Evolutionary conservation across 2,329 filamentous ascomycete genomes (phyloP).

Genomic region (Cyphellophora attinorum): DNA sequence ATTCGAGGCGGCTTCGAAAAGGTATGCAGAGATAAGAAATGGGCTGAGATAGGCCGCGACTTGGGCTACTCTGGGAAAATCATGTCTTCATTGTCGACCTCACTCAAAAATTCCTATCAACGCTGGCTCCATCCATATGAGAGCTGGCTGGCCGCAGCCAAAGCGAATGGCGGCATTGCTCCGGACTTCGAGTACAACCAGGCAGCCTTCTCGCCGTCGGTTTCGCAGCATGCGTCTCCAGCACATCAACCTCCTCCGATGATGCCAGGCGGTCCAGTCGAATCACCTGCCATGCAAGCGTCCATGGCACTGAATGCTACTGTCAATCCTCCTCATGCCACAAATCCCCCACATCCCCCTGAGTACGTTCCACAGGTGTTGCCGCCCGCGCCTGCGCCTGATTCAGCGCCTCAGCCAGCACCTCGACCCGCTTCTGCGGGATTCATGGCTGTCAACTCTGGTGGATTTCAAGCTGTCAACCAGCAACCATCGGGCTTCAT

Average conservation of each 20-base stretch:
- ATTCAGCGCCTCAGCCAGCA: too few relatives aligned
- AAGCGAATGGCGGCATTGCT: slow-evolving; percentile 93
- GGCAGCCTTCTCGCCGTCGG: slow-evolving; percentile 65
- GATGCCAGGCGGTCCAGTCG: slow-evolving; percentile 1
- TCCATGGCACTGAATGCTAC: slow-evolving; percentile 49
- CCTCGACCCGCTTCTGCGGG: slow-evolving; percentile 33
- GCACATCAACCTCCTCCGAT: slow-evolving; percentile 3
- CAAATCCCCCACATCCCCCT: slow-evolving; percentile 6
- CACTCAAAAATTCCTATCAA: slow-evolving; percentile 95
- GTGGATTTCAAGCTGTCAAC: slow-evolving; percentile 53
- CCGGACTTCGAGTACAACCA: slow-evolving; percentile 89
- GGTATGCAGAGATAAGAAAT: slow-evolving; percentile 96
- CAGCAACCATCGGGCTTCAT: slow-evolving; percentile 35
- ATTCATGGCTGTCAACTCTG: slow-evolving; percentile 64
- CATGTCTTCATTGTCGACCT: slow-evolving; percentile 97
- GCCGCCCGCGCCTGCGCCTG: too few relatives aligned
- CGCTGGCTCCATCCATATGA: slow-evolving; percentile 96
- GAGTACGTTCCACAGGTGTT: too few relatives aligned
- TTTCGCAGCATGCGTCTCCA: slow-evolving; percentile 50
- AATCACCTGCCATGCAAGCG: slow-evolving; percentile 55
- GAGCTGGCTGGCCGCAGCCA: slow-evolving; percentile 81
- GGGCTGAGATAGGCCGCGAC: slow-evolving; percentile 95
- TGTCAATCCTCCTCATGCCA: slow-evolving; percentile 23
- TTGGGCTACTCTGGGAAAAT: slow-evolving; percentile 98
- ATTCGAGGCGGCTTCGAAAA: slow-evolving; percentile 88